Base-by-base conservation (phyloP, 345 rosid genomes). In the Barbarea vulgaris region DNA sequence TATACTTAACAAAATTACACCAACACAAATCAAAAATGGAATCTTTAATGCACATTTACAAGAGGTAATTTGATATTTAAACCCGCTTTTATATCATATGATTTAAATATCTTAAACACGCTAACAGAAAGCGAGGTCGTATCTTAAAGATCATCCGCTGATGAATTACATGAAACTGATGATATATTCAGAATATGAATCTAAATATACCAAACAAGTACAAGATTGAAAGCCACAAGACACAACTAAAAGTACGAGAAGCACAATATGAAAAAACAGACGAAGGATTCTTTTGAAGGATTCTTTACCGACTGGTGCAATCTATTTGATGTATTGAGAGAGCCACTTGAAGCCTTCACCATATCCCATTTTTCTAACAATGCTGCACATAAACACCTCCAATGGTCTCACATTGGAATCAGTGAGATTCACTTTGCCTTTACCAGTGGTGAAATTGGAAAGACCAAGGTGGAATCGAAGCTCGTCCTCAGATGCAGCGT, bases 341-440 rank as follows among this genome's bases (percentile, higher is more conserved):
- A 89, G 75, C 92, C 95, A 89, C 76, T 79, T 82, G 79, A 89
- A 89, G 31, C 91, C 95, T 13, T 89, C 90, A 0, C 94, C 91
- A 24, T 89, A 89, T 13, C 94, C 94, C 94, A 89, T 89, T 79
- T 85, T 87, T 34, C 88, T 83, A 33, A 89, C 91, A 31, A 89
- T 85, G 88, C 95, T 89, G 84, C 95, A 89, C 95, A 86, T 89
- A 60, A 89, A 89, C 59, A 89, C 92, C 82, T 89, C 92, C 4
- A 89, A 75, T 2, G 92, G 90, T 28, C 95, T 85, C 21, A 89
- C 85, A 34, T 70, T 80, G 2, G 89, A 64, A 50, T 83, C 84
- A 3, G 79, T 64, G 0, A 89, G 82, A 67, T 81, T 82, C 39
- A 87, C 91, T 72, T 83, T 83, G 6, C 95, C 95, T 74, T 89